Evolutionary conservation across 73 alveolate species (phyloP).

Genomic region (Paraurostyla sp.): DNA sequence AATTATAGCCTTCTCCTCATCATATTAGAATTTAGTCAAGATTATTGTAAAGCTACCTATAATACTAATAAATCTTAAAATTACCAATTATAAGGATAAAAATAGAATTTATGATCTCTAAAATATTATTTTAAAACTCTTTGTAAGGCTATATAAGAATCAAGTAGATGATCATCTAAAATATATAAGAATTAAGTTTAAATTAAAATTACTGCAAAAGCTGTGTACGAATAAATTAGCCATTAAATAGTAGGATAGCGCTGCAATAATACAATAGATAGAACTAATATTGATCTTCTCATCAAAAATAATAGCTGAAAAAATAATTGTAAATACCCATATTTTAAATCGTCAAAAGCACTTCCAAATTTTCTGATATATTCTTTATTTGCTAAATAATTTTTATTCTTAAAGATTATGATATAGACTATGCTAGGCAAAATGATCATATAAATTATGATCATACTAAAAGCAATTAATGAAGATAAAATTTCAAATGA

Average conservation of each 20-base stretch:
- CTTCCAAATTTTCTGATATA: background rate
- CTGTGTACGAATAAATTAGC: background rate
- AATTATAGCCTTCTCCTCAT: background rate
- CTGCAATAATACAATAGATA: background rate
- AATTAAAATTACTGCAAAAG: background rate
- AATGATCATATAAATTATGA: background rate
- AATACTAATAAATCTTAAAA: no score
- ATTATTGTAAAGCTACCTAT: background rate
- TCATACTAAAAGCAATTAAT: background rate
- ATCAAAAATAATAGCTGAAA: background rate
- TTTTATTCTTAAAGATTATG: background rate
- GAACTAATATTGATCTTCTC: background rate
- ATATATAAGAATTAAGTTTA: background rate
- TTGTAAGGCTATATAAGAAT: background rate
- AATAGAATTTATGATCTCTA: background rate
- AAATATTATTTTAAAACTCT: background rate
- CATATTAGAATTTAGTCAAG: background rate
- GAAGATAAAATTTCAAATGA: background rate
- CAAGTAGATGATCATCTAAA: constrained; percentile 6
- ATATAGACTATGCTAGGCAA: background rate
- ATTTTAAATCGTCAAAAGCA: constrained; percentile 11
- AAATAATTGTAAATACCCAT: background rate
- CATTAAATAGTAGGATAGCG: background rate
- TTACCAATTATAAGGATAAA: no score
- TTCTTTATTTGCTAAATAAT: background rate